Base-by-base conservation (phyloP, 2,329 filamentous ascomycete species). In the Ophiostoma australiae region DNA sequence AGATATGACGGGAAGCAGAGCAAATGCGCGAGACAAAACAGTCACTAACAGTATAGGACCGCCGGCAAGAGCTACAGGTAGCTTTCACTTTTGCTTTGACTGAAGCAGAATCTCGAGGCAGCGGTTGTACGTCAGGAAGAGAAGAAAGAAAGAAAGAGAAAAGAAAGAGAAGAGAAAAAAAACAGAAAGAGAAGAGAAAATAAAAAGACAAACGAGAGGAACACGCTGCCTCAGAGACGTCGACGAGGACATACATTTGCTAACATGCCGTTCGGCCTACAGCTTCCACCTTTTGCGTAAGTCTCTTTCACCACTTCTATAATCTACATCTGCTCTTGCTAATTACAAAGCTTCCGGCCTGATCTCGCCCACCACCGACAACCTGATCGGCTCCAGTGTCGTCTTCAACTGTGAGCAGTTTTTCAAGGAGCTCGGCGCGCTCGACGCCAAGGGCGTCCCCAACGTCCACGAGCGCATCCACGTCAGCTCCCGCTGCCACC, bases 341-440 rank as follows among this genome's bases (percentile, higher is more conserved):
- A 48, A 74, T 86, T 90, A 68, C 5, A 17, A 52, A 74, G 74
- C 89, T 33, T 91, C 87, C 71, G 91, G 91, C 72, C 85, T 94
- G 73, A 84, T 94, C 74, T 91, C 90, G 77, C 89, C 90, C 7
- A 82, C 82, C 63, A 91, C 87, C 78, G 84, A 87, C 76, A 94
- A 93, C 81, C 82, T 94, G 71, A 90, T 94, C 77, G 91, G 90
- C 72, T 90, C 89, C 68, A 90, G 84, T 67, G 85, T 87, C 58
- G 86, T 91, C 72, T 88, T 92, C 74, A 86, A 92, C 79, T 84
- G 90, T 44, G 73, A 78, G 8, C 78, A 75, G 58, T 83, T 83
- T 74, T 82, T 82, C 76, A 77, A 75, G 44, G 82, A 84, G 75
- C 78, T 83, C 23, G 71, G 76, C 6, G 79, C 78, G 41, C 78